Conservation (phyloP, 805 yeast species). For the Candida patagonica region DNA sequence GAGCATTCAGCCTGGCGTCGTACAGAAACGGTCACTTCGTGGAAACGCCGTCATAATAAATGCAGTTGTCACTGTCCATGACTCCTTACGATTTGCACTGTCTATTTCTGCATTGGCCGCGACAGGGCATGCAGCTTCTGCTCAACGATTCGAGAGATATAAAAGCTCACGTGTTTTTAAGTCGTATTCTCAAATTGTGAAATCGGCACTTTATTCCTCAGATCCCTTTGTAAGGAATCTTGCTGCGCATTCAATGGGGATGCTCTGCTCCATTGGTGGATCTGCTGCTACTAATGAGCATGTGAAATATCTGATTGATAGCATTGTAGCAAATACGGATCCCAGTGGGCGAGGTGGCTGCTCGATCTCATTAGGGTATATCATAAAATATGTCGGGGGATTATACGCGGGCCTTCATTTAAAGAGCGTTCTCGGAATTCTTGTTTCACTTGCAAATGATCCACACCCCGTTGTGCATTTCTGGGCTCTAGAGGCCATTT, state of each 20-base stretch:
- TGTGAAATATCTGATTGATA: slow-evolving; percentile 47
- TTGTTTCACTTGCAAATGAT: slow-evolving; percentile 55
- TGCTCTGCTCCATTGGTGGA: slow-evolving; percentile 30
- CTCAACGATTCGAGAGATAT: slow-evolving; percentile 15
- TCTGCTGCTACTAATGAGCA: slow-evolving; percentile 30
- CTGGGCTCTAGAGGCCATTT: slow-evolving; percentile 56
- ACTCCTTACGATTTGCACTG: slow-evolving; percentile 29
- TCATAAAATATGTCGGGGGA: slow-evolving; percentile 33
- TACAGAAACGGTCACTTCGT: slow-evolving; percentile 23
- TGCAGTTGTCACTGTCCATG: slow-evolving; percentile 53
- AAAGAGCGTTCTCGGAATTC: slow-evolving; percentile 43
- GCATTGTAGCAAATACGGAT: slow-evolving; percentile 53
- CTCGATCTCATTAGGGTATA: slow-evolving; percentile 40
- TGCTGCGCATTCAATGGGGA: slow-evolving; percentile 52
- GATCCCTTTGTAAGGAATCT: slow-evolving; percentile 36
- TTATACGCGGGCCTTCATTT: slow-evolving; percentile 32
- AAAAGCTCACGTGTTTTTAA: slow-evolving; percentile 32
- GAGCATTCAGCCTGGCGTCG: slow-evolving; percentile 9
- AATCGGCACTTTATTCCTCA: slow-evolving; percentile 32
- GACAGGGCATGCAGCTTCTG: neutral
- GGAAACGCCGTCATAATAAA: slow-evolving; percentile 50
- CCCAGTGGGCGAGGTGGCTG: slow-evolving; percentile 58
- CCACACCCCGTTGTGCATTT: slow-evolving; percentile 80
- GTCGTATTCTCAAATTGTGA: slow-evolving; percentile 43
- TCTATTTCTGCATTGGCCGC: slow-evolving; percentile 11